These are phyloP conservation scores for Ascochyta clinopodiicola DNA, from an alignment of 2,329 filamentous ascomycete species.

Conservation along the genomic window DNA sequence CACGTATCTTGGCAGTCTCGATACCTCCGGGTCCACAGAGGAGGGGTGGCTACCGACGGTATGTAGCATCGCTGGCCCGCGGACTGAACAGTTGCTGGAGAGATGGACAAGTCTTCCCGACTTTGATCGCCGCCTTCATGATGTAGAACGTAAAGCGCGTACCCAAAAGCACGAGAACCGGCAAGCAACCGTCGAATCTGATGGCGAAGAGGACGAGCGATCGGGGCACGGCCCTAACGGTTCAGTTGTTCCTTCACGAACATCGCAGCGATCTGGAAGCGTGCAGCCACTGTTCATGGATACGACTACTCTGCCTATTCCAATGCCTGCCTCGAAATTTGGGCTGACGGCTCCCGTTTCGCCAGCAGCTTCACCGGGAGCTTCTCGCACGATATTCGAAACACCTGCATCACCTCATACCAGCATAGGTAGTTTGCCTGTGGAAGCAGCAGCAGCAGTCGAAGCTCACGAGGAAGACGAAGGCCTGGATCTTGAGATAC, in stretches of 20 bases:
- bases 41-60: conserved; percentile 33
- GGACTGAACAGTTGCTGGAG: conserved; percentile 37
- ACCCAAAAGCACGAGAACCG: conserved; percentile 35
- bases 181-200: conserved; percentile 45
- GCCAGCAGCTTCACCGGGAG: conserved; percentile 32
- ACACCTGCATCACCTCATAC: conserved; percentile 31
- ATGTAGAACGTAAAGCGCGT: conserved; percentile 30
- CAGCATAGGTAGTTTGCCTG: conserved; percentile 36
- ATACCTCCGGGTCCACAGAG: conserved; percentile 28
- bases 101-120: conserved; percentile 44
- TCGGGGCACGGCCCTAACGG: conserved; percentile 21
- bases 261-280: conserved; percentile 26
- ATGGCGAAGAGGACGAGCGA: conserved; percentile 39
- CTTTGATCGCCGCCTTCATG: conserved; percentile 36
- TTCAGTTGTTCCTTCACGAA: conserved; percentile 16
- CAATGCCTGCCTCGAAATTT: conserved; percentile 25
- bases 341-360: conserved; percentile 35
- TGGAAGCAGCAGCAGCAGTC: conserved; percentile 40
- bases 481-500: conserved; percentile 43
- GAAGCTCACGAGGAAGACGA: conserved; percentile 42
- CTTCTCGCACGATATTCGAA: conserved; percentile 24
- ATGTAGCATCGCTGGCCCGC: conserved; percentile 30
- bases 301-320: conserved; percentile 28
- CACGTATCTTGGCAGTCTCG: conserved; percentile 31
- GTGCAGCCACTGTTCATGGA: conserved; percentile 42